Percentiles rank a stretch among this genome's conserved stretches.
These are phyloP conservation scores for Hymenoscyphus scutula DNA, from an alignment of 2,329 filamentous ascomycete species.

Conservation along the genomic window DNA sequence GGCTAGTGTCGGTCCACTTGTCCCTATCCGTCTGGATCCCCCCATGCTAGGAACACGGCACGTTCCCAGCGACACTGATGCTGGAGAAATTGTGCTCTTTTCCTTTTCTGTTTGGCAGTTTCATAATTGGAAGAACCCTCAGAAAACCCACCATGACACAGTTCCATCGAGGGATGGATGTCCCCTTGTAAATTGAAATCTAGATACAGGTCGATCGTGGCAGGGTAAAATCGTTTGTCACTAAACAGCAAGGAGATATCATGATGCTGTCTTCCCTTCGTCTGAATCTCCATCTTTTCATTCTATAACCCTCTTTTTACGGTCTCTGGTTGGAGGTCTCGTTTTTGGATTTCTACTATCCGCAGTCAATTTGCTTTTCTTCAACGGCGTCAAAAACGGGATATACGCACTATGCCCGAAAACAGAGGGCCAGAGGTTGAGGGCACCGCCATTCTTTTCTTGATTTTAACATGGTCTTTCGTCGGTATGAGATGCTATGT, in stretches of 20 bases:
- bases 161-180: neutral
- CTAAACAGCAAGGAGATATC: neutral
- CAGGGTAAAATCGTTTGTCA: neutral
- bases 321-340: neutral
- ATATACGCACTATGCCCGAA: slow-evolving; percentile 7
- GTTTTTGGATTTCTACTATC: neutral
- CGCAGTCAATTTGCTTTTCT: neutral
- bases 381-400: neutral
- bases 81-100: neutral
- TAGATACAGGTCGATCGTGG: slow-evolving; percentile 3
- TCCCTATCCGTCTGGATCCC: neutral
- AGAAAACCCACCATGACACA: neutral
- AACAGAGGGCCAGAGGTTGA: slow-evolving; percentile 30
- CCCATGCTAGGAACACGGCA: neutral
- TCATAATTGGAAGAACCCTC: neutral
- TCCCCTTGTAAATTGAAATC: neutral
- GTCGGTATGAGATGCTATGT: slow-evolving; percentile 28
- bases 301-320: neutral
- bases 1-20: neutral
- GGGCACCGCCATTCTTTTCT: slow-evolving; percentile 38
- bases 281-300: neutral
- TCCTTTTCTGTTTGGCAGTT: neutral
- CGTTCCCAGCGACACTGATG: slow-evolving; percentile 1
- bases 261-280: neutral
- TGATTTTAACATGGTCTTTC: slow-evolving; percentile 36